Percentiles rank a stretch among this genome's conserved stretches.
phyloP scores from a whole-genome alignment of 2,329 filamentous ascomycete species.

The Arthrinium phaeospermum region DNA sequence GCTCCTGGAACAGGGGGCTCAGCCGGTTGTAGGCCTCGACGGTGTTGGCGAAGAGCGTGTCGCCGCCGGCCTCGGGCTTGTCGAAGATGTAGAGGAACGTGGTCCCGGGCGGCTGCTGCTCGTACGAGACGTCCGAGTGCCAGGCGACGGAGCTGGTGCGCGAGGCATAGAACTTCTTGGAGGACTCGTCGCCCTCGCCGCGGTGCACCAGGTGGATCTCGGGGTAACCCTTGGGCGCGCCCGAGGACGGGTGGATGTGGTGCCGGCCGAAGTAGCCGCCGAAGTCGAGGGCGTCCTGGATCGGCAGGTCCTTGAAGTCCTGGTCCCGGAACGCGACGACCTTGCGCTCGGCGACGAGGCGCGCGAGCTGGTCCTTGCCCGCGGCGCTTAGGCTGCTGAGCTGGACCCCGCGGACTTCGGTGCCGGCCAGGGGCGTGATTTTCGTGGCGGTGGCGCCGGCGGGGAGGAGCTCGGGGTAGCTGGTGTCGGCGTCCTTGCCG shows the following conservation, averaged over 20 bases:
- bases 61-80: slow-evolving; percentile 77
- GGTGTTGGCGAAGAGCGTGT: slow-evolving; percentile 83
- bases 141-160: slow-evolving; percentile 83
- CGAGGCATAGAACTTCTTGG: slow-evolving; percentile 63
- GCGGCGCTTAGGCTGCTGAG: slow-evolving; percentile 69
- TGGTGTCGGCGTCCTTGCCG: slow-evolving; percentile 74
- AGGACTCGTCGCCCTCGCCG: slow-evolving; percentile 66
- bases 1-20: slow-evolving; percentile 77
- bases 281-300: slow-evolving; percentile 70
- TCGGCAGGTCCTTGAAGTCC: slow-evolving; percentile 73
- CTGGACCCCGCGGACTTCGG: slow-evolving; percentile 74
- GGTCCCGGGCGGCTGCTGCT: slow-evolving; percentile 85
- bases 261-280: slow-evolving; percentile 80
- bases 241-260: slow-evolving; percentile 82
- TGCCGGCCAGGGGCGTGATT: slow-evolving; percentile 75
- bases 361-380: slow-evolving; percentile 78
- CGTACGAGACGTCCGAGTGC: slow-evolving; percentile 90
- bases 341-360: slow-evolving; percentile 77
- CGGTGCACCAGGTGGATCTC: slow-evolving; percentile 82
- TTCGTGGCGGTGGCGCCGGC: slow-evolving; percentile 58
- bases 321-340: slow-evolving; percentile 81
- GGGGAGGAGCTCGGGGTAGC: slow-evolving; percentile 71
- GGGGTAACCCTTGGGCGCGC: slow-evolving; percentile 74
- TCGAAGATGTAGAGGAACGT: slow-evolving; percentile 92
- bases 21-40: slow-evolving; percentile 82